Conservation (phyloP, 2,329 filamentous ascomycete genomes). For the Fonsecaea multimorphosa region DNA sequence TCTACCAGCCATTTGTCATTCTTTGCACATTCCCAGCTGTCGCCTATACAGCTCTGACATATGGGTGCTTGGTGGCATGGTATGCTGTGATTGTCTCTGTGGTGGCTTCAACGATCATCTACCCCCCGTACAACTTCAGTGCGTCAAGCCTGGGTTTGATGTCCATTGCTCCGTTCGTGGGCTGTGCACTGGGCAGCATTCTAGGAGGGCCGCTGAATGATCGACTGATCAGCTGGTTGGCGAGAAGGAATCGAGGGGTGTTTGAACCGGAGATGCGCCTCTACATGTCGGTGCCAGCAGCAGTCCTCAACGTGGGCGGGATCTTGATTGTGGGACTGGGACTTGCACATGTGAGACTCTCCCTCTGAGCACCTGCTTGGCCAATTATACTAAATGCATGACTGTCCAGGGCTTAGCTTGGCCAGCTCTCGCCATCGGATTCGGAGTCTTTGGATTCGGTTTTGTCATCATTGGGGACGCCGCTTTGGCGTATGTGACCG, state of each 20-base stretch:
- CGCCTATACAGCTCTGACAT: conserved; percentile 49
- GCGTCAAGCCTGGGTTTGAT: conserved; percentile 43
- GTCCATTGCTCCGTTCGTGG: conserved; percentile 47
- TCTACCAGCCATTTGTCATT: conserved; percentile 33
- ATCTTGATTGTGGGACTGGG: conserved; percentile 4
- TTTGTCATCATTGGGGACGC: conserved; percentile 38
- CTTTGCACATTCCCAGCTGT: conserved; percentile 42
- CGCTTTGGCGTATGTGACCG: conserved; percentile 42
- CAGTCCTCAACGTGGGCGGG: not conserved
- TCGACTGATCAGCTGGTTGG: conserved; percentile 48
- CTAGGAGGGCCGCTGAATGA: conserved; percentile 51
- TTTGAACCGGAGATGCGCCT: conserved; percentile 59
- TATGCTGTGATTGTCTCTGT: conserved; percentile 44
- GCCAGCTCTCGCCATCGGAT: conserved; percentile 40
- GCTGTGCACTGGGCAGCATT: conserved; percentile 48
- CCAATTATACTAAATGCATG: too few species aligned
- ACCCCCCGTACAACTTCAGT: conserved; percentile 44
- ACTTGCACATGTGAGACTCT: not conserved
- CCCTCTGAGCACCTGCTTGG: conserved; percentile 1
- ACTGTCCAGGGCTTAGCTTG: conserved; percentile 42
- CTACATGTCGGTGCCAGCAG: conserved; percentile 39
- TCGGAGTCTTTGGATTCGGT: conserved; percentile 48
- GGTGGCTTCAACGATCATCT: conserved; percentile 45
- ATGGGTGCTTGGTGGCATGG: conserved; percentile 47
- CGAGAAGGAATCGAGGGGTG: conserved; percentile 53